Conservation (phyloP, 192 early-diverging fungal species). For the Nowakowskiella sp. region DNA sequence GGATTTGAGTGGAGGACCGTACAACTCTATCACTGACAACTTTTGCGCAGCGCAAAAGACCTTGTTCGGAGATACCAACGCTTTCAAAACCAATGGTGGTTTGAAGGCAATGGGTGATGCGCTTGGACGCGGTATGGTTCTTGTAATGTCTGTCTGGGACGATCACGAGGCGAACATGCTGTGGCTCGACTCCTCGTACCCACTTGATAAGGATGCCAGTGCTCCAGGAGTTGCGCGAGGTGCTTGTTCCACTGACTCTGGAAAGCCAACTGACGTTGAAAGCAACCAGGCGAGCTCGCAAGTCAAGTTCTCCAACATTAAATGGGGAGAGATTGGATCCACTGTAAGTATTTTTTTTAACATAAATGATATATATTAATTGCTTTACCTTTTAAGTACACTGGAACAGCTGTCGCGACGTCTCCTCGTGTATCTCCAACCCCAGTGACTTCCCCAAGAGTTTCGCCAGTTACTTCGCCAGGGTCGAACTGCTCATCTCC, state of each 20-base stretch:
- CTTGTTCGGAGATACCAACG: constrained; percentile 24
- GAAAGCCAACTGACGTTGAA: constrained; percentile 9
- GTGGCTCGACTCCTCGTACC: constrained; percentile 32
- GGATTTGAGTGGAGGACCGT: constrained; percentile 5
- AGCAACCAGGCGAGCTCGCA: constrained; percentile 2
- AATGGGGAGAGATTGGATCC: constrained; percentile 23
- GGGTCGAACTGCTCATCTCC: too few species aligned
- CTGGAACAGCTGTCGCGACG: too few species aligned
- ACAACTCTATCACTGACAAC: constrained; percentile 25
- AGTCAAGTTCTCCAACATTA: constrained; percentile 26
- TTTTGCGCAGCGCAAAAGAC: constrained; percentile 19
- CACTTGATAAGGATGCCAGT: constrained; percentile 7
- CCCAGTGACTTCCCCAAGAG: too few species aligned
- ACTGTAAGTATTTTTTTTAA: too few species aligned
- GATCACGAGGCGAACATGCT: constrained; percentile 23
- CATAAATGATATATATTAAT: too few species aligned
- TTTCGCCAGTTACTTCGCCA: too few species aligned
- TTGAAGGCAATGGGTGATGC: constrained; percentile 25
- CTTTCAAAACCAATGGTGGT: constrained; percentile 16
- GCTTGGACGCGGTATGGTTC: constrained; percentile 20
- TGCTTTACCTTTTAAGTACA: too few species aligned
- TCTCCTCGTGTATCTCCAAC: too few species aligned
- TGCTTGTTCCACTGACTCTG: constrained; percentile 11
- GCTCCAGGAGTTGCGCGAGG: constrained; percentile 18
- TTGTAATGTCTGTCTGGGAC: constrained; percentile 29